Evolutionary conservation across 441 rosid species (phyloP), one percentile per base, ranked within the genome.

Genomic region (Sinapis alba): DNA sequence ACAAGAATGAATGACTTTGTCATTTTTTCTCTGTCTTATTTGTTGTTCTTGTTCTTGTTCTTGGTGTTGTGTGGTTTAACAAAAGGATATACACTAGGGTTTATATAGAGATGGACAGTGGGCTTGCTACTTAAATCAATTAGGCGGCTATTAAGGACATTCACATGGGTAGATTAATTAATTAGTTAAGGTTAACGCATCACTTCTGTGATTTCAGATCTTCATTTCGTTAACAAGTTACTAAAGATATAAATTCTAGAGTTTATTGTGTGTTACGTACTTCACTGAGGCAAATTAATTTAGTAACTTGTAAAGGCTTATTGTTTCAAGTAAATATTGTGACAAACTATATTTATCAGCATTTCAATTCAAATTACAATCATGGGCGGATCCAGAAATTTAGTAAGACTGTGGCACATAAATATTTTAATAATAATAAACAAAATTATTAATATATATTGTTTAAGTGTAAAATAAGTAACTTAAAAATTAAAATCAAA

Each of bases 91-190:
- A 50, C 56, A 51, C 12, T 51, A 56, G 30, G 16, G 30, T 56
- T 56, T 56, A 56, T 56, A 56, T 56, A 56, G 60, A 56, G 60
- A 56, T 11, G n/a, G 60, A 56, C 15, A 56, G 60, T 21, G 58
- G 6, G 26, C 4, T 51, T 51, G 26, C 58, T 51, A 23, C 60
- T 11, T 21, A 23, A 11, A 56, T 56, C 30, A 56, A 11, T 21
- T 21, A 23, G 30, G 60, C 60, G 60, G 26, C 16, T 56, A 56
- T 56, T 23, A 56, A 23, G 28, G 60, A 11, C 15, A 56, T 56
- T 51, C 60, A 56, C 60, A 56, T 56, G 60, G 30, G 60, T 11
- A 4, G 8, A 23, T 23, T 56, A 21, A 21, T 56, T 21, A 56
- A 11, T 56, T 23, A 12, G 30, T 23, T 23, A 56, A 56, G 60